Conservation (phyloP, 495 filamentous ascomycete species). For the Talaromyces liani region DNA sequence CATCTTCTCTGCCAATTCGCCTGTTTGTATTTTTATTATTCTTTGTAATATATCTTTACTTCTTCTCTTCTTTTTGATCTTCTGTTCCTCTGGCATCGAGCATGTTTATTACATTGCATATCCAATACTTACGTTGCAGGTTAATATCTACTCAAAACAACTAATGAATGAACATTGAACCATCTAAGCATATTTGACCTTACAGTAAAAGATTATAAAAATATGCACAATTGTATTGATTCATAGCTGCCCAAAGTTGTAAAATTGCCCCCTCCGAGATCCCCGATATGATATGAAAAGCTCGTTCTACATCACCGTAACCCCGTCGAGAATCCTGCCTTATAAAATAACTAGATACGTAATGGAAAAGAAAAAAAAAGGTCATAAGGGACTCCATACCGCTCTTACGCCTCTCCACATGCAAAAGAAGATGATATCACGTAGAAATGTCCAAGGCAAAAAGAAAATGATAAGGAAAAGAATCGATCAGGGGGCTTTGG, state of each 20-base stretch:
- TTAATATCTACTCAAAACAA: neutral
- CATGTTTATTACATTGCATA: neutral
- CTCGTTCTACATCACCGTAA: neutral
- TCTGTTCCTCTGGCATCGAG: neutral
- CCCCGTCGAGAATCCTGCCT: neutral
- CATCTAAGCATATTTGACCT: neutral
- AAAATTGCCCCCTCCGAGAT: neutral
- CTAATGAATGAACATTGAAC: neutral
- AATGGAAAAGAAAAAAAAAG: neutral
- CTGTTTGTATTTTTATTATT: neutral
- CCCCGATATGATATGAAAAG: neutral
- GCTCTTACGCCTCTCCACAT: neutral
- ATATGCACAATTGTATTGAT: neutral
- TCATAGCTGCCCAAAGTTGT: neutral
- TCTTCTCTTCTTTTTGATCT: neutral
- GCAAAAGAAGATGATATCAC: neutral
- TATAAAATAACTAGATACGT: neutral
- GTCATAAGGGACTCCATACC: neutral
- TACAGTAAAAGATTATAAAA: neutral
- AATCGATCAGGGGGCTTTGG: neutral
- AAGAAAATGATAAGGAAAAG: neutral
- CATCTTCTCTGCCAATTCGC: neutral
- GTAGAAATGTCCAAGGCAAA: neutral
- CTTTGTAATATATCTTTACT: neutral
- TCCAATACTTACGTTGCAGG: neutral